Percentiles rank a stretch among this genome's conserved stretches.
Conservation (phyloP, 1,284 basidiomycete species). For the Malassezia globosa region DNA sequence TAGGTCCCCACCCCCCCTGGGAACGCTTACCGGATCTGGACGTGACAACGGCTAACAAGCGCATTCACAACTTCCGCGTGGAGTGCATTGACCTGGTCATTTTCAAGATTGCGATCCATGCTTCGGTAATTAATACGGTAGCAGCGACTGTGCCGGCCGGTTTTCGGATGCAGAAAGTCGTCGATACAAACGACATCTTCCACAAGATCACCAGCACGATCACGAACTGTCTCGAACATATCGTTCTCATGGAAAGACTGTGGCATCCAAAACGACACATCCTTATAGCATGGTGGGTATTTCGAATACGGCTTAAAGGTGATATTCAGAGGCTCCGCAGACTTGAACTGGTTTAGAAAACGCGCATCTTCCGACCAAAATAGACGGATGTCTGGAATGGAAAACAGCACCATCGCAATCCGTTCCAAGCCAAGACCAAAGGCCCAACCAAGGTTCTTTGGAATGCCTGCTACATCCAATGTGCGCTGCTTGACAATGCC, state of each 20-base stretch:
- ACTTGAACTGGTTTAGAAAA: conserved; percentile 71
- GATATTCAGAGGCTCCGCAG: conserved; percentile 18
- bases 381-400: conserved; percentile 94
- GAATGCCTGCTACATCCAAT: conserved; percentile 60
- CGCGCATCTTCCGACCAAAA: conserved; percentile 89
- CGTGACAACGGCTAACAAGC: conserved; percentile 48
- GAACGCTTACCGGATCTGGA: conserved; percentile 28
- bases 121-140: conserved; percentile 90
- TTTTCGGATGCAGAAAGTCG: conserved; percentile 81
- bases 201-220: conserved; percentile 77
- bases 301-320: conserved; percentile 45
- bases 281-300: conserved; percentile 45
- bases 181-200: conserved; percentile 87
- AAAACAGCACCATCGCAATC: conserved; percentile 95
- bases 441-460: conserved; percentile 78
- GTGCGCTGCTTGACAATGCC: conserved; percentile 85
- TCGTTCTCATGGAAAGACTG: conserved; percentile 76
- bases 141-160: conserved; percentile 65
- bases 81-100: conserved; percentile 73
- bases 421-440: conserved; percentile 94
- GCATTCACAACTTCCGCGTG: conserved; percentile 53
- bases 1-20: too few relatives aligned
- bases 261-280: conserved; percentile 55
- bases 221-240: conserved; percentile 85
- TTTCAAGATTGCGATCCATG: conserved; percentile 88